Percentiles rank a stretch among this genome's conserved stretches.
phyloP scores from a whole-genome alignment of 2,329 filamentous ascomycete genomes.

The Gyromitra esculenta region DNA sequence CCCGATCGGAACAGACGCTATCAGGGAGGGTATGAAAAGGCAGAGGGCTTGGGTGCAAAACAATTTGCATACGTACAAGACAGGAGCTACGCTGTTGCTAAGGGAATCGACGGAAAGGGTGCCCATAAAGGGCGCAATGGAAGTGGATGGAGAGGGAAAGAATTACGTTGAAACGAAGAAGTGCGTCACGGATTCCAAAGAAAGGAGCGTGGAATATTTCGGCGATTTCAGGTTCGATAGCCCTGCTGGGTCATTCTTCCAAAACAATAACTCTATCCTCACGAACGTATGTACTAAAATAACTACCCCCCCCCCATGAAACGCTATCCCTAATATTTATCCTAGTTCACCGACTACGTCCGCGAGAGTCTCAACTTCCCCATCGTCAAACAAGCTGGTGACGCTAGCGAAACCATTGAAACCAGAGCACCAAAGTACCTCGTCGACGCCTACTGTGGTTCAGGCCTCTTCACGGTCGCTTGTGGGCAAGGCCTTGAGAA shows the following conservation, averaged over 20 bases:
- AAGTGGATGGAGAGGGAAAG: constrained; percentile 65
- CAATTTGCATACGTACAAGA: constrained; percentile 76
- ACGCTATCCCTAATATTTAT: constrained; percentile 15
- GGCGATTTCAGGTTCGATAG: constrained; percentile 86
- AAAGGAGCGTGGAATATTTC: constrained; percentile 85
- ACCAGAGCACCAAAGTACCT: constrained; percentile 76
- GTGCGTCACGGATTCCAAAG: constrained; percentile 87
- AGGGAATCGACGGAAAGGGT: constrained; percentile 83
- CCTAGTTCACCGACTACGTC: constrained; percentile 56
- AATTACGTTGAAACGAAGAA: constrained; percentile 81
- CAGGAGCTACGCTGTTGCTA: constrained; percentile 86
- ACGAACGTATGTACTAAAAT: constrained; percentile 62
- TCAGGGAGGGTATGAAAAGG: constrained; percentile 78
- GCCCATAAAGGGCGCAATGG: constrained; percentile 63
- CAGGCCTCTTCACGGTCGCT: constrained; percentile 95
- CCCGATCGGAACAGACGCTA: constrained; percentile 88
- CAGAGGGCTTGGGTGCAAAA: constrained; percentile 79
- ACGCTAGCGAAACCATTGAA: constrained; percentile 59
- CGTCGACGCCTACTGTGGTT: constrained; percentile 97
- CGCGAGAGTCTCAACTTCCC: constrained; percentile 59
- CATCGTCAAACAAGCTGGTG: constrained; percentile 56
- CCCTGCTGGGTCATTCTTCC: constrained; percentile 94
- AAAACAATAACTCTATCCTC: constrained; percentile 99
- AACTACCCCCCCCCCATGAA: neutral
- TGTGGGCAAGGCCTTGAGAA: constrained; percentile 72